Base-by-base conservation (phyloP, 164 flowering plant genomes). In the Piper longum region DNA sequence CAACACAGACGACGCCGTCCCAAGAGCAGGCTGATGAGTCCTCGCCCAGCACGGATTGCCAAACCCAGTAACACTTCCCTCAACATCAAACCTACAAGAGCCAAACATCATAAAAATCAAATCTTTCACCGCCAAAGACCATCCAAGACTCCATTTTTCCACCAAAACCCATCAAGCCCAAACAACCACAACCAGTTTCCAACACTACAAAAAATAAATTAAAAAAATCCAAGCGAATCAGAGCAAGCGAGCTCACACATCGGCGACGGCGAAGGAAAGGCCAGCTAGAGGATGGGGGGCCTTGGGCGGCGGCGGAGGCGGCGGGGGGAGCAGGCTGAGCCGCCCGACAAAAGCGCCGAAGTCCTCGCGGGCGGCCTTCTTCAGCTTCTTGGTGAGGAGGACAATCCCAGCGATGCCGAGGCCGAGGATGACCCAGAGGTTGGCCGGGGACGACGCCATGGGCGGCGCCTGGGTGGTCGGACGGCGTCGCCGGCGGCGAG, bases 291-390 rank as follows among this genome's bases (percentile, higher is more conserved):
- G 98, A 57, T 89, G 96, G 40, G 96, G 99, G 44, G 99, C 98
- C 68, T 91, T 95, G 43, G 99, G 99, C 42, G 99, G 99, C 11
- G 96, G 80, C 48, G 99, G 99, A 69, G 77, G 97, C 43, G 99
- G 98, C 52, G 99, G 98, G 56, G 99, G 98, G 36, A 91, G 82
- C 16, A 95, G 80, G 72, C 82, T 79, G 61, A 95, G 69, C 70
- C 75, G 78, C 66, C 75, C 66, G 26, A 91, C 69, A 43, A 91
- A 95, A 4, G 99, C 99, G 17, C 96, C 98, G 45, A 87, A 95
- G 73, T 95, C 98, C 61, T 82, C 87, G 65, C 69, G 86, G 57
- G 84, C 68, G 7, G 65, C 74, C 59, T 79, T 85, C 79, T 76
- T 95, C 7, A 91, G 73, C 73, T 78, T 48, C 57, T 67, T 85